phyloP scores from a whole-genome alignment of 805 yeast species.

The Suhomyces tanzawaensis region DNA sequence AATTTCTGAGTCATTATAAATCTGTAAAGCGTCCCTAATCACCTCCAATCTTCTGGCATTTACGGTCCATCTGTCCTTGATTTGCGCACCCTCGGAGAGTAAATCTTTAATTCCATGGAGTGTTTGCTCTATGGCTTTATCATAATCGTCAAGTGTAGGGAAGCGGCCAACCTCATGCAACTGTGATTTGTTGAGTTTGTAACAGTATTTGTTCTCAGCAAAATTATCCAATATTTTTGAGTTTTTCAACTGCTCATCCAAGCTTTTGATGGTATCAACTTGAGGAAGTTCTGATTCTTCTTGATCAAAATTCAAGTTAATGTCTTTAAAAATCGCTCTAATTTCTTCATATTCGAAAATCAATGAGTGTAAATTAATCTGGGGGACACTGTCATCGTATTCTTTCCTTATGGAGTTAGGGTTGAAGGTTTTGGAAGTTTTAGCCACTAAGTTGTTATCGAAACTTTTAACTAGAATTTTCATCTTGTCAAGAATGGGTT shows the following conservation, averaged over 20 bases:
- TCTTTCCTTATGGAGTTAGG: slow-evolving; percentile 1
- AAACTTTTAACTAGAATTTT: slow-evolving; percentile 22
- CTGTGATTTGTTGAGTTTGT: slow-evolving; percentile 21
- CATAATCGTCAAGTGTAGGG: slow-evolving; percentile 30
- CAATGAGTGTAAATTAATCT: slow-evolving; percentile 13
- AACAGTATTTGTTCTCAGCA: slow-evolving; percentile 22
- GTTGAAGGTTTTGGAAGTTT: slow-evolving; percentile 4
- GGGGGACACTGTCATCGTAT: background rate
- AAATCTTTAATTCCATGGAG: slow-evolving; percentile 26
- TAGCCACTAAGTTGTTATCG: background rate
- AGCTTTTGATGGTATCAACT: slow-evolving; percentile 11
- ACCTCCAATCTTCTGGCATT: slow-evolving; percentile 33
- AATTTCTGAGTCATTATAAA: background rate
- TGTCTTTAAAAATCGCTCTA: slow-evolving; percentile 17
- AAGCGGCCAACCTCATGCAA: slow-evolving; percentile 17
- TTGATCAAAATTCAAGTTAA: slow-evolving; percentile 9
- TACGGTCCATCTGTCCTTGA: slow-evolving; percentile 34
- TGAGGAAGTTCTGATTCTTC: slow-evolving; percentile 2
- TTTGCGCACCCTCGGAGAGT: slow-evolving; percentile 28
- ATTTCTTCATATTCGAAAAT: slow-evolving; percentile 22
- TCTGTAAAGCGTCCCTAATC: slow-evolving; percentile 21
- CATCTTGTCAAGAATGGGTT: slow-evolving; percentile 38
- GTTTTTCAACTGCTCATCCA: slow-evolving; percentile 21
- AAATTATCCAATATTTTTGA: slow-evolving; percentile 18
- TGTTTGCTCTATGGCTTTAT: slow-evolving; percentile 24